phyloP scores from a whole-genome alignment of 176 grass and related monocot genomes.

The Oryza longistaminata region DNA sequence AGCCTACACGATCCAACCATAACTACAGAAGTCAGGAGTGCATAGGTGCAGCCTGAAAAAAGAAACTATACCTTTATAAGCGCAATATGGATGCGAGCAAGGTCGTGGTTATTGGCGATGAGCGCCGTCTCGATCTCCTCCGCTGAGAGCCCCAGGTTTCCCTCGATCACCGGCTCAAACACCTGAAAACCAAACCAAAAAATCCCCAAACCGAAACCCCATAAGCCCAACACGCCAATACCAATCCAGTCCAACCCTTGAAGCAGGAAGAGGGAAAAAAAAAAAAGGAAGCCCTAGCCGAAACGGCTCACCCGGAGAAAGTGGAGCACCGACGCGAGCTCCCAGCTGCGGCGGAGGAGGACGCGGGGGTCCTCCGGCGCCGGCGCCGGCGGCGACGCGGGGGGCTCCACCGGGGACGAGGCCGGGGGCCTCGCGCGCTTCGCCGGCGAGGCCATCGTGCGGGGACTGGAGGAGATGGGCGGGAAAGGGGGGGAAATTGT shows the following conservation, averaged over 20 bases:
- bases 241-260: not conserved
- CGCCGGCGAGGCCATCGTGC: slow-evolving; percentile 44
- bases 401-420: not conserved
- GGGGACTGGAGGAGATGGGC: not conserved
- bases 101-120: slow-evolving; percentile 47
- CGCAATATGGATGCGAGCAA: slow-evolving; percentile 71
- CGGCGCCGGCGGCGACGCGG: not conserved
- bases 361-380: slow-evolving; percentile 3
- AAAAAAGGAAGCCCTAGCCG: slow-evolving; percentile 8
- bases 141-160: slow-evolving; percentile 56
- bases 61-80: slow-evolving; percentile 75
- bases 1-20: not conserved
- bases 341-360: slow-evolving; percentile 72
- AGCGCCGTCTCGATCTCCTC: slow-evolving; percentile 87
- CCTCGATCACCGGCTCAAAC: slow-evolving; percentile 80
- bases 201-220: not conserved
- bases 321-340: slow-evolving; percentile 87
- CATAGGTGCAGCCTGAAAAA: not conserved
- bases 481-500: slow-evolving; percentile 41
- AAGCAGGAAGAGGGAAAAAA: not conserved
- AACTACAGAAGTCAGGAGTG: not conserved
- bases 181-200: slow-evolving; percentile 42
- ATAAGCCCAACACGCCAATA: not conserved
- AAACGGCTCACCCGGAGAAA: slow-evolving; percentile 58
- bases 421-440: slow-evolving; percentile 37